Percentiles rank a stretch among this genome's conserved stretches.
Conservation (phyloP, 352 stramenopile species). For the Phytopythium helicoides region DNA sequence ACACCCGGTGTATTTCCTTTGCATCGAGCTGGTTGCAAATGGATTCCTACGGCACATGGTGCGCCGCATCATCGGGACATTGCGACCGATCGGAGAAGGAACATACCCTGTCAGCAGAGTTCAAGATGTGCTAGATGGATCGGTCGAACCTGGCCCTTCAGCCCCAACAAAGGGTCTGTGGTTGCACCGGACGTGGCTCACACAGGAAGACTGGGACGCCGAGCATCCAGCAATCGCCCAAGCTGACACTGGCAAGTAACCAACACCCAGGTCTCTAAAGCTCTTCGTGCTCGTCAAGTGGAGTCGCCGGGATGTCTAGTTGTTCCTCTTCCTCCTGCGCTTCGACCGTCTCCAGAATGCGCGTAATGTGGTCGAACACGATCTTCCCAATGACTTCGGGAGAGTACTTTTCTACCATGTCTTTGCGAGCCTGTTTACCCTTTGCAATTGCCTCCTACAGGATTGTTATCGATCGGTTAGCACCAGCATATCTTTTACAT, state of each 20-base stretch:
- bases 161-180: slow-evolving; percentile 77
- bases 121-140: slow-evolving; percentile 62
- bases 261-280: slow-evolving; percentile 32
- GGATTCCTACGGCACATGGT: slow-evolving; percentile 89
- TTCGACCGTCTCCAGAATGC: slow-evolving; percentile 48
- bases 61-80: slow-evolving; percentile 78
- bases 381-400: slow-evolving; percentile 66
- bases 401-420: slow-evolving; percentile 87
- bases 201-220: slow-evolving; percentile 64
- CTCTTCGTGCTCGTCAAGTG: slow-evolving; percentile 39
- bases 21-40: slow-evolving; percentile 79
- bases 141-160: slow-evolving; percentile 56
- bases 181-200: slow-evolving; percentile 84
- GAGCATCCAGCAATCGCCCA: slow-evolving; percentile 27
- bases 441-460: slow-evolving; percentile 57
- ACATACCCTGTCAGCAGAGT: slow-evolving; percentile 48
- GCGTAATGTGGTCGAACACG: slow-evolving; percentile 64
- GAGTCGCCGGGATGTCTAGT: background rate
- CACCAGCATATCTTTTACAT: background rate
- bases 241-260: slow-evolving; percentile 23
- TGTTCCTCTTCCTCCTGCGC: slow-evolving; percentile 10
- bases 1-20: slow-evolving; percentile 68
- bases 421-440: slow-evolving; percentile 57
- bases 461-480: background rate
- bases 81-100: slow-evolving; percentile 78